Base-by-base conservation (phyloP, 2,329 filamentous ascomycete species). In the Cadophora sp. region DNA sequence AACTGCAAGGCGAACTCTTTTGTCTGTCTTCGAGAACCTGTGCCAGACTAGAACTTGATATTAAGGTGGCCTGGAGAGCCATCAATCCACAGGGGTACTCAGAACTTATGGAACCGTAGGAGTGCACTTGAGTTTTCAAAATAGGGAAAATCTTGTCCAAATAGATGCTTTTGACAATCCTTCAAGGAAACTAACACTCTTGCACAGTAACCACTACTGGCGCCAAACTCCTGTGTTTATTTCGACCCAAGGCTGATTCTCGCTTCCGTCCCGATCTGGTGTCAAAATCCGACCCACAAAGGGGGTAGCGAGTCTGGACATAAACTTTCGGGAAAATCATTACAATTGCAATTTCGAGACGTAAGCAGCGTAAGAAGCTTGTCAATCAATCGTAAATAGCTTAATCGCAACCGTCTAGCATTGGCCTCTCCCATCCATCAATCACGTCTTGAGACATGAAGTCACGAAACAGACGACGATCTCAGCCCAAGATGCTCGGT, bases 281-380 rank as follows among this genome's bases (percentile, higher is more conserved):
- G 22, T 20, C 22, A 51, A 51, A 51, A 51, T 51, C 11, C 22
- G 48, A 51, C 48, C 11, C 48, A 51, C 50, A 9, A 53, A 53
- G 33, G 50, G 50, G 50, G 13, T 53, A 30, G 50, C 50, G 50
- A 53, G 1, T 27, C 16, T 18, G 24, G 6, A 8, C 50, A 14
- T 9, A 33, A 33, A 24, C 24, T 45, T 53, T 24, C 5, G 4
- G 50, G 18, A 27, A 33, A 33, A 39, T 8, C 36, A 13, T 39
- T 2, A 7, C 3, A 8, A 14, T 51, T 22, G 50, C 6, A 5
- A 30, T 5, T 18, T 8, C 4, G 3, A 53, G 16, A 33, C 11
- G 50, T 33, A n/a, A 53, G 50, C 33, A 53, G 50, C 11, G 50
- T 33, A n/a, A 53, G 50, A 53, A 53, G 50, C 50, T 53, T 53